phyloP scores from a whole-genome alignment of 495 filamentous ascomycete species.

The Lophium mytilinum region DNA sequence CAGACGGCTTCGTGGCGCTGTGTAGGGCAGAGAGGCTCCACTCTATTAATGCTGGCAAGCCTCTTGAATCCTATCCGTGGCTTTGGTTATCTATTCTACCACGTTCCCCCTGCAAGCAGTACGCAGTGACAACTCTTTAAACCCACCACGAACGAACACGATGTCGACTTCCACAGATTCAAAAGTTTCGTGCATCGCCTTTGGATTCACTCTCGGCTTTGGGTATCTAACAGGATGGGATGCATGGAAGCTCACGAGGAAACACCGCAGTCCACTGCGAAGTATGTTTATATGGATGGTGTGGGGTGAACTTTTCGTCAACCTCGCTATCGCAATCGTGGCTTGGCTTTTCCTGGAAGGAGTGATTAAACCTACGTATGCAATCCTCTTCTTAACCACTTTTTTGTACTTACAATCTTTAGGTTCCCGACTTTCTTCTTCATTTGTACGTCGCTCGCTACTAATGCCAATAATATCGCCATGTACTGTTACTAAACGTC shows the following conservation, averaged over 20 bases:
- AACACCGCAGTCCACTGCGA: slow-evolving; percentile 12
- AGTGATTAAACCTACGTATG: slow-evolving; percentile 12
- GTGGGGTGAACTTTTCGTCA: slow-evolving; percentile 17
- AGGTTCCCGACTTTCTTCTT: slow-evolving; percentile 13
- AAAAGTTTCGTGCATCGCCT: neutral
- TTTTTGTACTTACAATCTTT: neutral
- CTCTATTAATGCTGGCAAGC: too few relatives aligned
- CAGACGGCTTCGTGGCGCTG: too few relatives aligned
- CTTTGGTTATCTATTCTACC: too few relatives aligned
- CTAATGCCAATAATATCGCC: neutral
- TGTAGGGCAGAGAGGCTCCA: too few relatives aligned
- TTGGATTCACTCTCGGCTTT: slow-evolving; percentile 22
- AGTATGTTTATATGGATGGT: slow-evolving; percentile 19
- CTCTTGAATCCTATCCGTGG: too few relatives aligned
- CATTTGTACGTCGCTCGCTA: slow-evolving; percentile 1
- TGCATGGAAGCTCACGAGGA: slow-evolving; percentile 11
- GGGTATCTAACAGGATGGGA: slow-evolving; percentile 17
- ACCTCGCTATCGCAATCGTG: slow-evolving; percentile 14
- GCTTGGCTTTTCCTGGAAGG: slow-evolving; percentile 15
- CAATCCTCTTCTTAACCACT: neutral
- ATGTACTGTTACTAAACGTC: neutral
- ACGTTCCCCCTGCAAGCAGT: too few relatives aligned
- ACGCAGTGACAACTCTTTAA: too few relatives aligned
- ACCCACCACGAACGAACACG: too few relatives aligned
- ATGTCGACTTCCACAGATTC: neutral